phyloP scores from a whole-genome alignment of 208 protist species.

The Wallacemonas rigidus region DNA sequence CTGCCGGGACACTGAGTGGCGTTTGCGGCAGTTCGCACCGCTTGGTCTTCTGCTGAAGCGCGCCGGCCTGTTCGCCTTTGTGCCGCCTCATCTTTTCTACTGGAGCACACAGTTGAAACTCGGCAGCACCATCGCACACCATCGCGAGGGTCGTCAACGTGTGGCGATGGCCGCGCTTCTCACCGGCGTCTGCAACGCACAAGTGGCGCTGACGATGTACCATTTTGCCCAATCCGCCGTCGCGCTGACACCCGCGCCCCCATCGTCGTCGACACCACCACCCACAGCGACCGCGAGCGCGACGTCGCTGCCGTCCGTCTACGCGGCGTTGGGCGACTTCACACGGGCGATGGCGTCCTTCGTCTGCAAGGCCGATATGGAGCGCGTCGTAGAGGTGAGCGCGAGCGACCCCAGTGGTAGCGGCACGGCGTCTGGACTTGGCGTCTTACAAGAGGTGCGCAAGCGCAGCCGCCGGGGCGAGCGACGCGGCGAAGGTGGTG shows the following conservation, averaged over 20 bases:
- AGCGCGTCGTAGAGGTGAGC: constrained; percentile 33
- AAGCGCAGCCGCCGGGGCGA: constrained; percentile 4
- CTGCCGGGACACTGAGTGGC: constrained; percentile 52
- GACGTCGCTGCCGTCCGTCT: constrained; percentile 14
- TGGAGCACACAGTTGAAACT: constrained; percentile 57
- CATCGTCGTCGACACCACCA: neutral
- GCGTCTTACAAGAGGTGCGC: constrained; percentile 9
- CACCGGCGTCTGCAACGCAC: constrained; percentile 36
- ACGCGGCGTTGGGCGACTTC: constrained; percentile 36
- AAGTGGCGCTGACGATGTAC: constrained; percentile 51
- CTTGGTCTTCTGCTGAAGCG: constrained; percentile 59
- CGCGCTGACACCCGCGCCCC: too few species aligned
- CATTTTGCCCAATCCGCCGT: constrained; percentile 34
- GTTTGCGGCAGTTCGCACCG: constrained; percentile 52
- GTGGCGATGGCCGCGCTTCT: constrained; percentile 45
- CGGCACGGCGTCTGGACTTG: neutral
- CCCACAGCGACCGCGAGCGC: neutral
- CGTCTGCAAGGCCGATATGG: constrained; percentile 34
- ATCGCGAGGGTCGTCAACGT: constrained; percentile 45
- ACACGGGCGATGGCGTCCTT: constrained; percentile 50
- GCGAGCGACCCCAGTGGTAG: neutral
- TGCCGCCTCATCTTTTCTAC: constrained; percentile 62
- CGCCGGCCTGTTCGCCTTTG: constrained; percentile 33
- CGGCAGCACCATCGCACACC: constrained; percentile 45
- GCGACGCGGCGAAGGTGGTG: neutral